Evolutionary conservation across 805 yeast species (phyloP).

Genomic region (Wickerhamomyces alni): DNA sequence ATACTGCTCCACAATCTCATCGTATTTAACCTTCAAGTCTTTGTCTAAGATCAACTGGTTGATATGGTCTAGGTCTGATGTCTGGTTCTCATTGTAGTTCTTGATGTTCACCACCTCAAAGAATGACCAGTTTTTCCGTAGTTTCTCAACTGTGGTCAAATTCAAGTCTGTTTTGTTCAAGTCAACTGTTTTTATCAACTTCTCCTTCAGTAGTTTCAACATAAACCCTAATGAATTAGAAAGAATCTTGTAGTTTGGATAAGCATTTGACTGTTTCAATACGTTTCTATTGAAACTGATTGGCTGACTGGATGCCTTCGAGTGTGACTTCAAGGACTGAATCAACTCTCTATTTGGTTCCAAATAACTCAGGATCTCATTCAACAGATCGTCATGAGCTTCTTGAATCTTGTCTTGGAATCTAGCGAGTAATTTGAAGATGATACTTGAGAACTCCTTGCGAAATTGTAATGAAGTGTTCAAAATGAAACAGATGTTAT

Average conservation of each 20-base stretch:
- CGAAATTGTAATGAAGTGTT: conserved; percentile 24
- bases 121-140: conserved; percentile 34
- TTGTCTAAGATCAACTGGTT: conserved; percentile 18
- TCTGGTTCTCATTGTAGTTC: conserved; percentile 8
- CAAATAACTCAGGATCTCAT: conserved; percentile 15
- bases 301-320: conserved; percentile 3
- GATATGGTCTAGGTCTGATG: conserved; percentile 7
- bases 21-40: conserved; percentile 9
- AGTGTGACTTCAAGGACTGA: conserved; percentile 1
- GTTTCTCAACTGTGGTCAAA: conserved; percentile 24
- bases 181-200: conserved; percentile 15
- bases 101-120: conserved; percentile 28
- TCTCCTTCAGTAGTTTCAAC: conserved; percentile 10
- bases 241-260: conserved; percentile 32
- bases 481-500: conserved; percentile 15
- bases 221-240: conserved; percentile 33
- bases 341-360: conserved; percentile 20
- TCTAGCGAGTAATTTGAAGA: conserved; percentile 17
- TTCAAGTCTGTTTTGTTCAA: conserved; percentile 22
- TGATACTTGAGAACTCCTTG: conserved; percentile 17
- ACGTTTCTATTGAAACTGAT: conserved; percentile 15
- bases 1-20: conserved; percentile 9
- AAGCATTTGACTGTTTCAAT: conserved; percentile 15
- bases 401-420: conserved; percentile 20
- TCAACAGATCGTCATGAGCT: conserved; percentile 17